Percentiles rank a stretch among this genome's conserved stretches.
Conservation (phyloP, 2,329 filamentous ascomycete genomes). For the Colletotrichum truncatum region DNA sequence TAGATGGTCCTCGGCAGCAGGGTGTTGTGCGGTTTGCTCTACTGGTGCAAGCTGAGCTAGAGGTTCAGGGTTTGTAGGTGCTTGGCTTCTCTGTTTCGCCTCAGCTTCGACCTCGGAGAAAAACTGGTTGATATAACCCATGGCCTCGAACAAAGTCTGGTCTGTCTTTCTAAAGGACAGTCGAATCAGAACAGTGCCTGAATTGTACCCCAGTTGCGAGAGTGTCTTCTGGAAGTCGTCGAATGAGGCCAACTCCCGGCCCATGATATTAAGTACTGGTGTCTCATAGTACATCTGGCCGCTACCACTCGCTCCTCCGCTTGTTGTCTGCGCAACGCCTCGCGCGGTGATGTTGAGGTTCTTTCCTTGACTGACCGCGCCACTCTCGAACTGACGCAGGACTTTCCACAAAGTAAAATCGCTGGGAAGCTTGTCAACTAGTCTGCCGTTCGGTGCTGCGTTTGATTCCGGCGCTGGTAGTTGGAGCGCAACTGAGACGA, state of each 20-base stretch:
- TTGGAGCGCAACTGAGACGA: conserved; percentile 89
- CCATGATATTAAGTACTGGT: conserved; percentile 85
- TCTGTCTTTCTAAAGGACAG: conserved; percentile 81
- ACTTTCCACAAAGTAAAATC: conserved; percentile 90
- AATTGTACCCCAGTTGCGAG: conserved; percentile 86
- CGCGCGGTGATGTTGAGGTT: conserved; percentile 86
- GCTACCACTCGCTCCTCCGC: conserved; percentile 62
- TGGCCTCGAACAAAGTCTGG: conserved; percentile 84
- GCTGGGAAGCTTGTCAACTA: conserved; percentile 88
- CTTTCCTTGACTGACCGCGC: conserved; percentile 66
- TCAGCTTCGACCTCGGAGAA: conserved; percentile 65
- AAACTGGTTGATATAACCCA: conserved; percentile 80
- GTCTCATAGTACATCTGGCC: conserved; percentile 90
- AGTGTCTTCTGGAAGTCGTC: conserved; percentile 89
- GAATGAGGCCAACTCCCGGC: conserved; percentile 79
- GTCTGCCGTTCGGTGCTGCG: conserved; percentile 69
- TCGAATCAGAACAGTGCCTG: conserved; percentile 81
- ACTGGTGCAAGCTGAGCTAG: conserved; percentile 27
- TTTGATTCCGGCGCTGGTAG: conserved; percentile 77
- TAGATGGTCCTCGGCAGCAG: background rate
- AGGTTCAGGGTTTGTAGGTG: conserved; percentile 14
- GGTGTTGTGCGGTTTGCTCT: conserved; percentile 16
- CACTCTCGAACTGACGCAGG: conserved; percentile 88
- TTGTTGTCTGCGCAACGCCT: conserved; percentile 71
- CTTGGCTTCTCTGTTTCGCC: conserved; percentile 30